Conservation (phyloP, 768 basidiomycete genomes). For the Leccinum incarnatum region DNA sequence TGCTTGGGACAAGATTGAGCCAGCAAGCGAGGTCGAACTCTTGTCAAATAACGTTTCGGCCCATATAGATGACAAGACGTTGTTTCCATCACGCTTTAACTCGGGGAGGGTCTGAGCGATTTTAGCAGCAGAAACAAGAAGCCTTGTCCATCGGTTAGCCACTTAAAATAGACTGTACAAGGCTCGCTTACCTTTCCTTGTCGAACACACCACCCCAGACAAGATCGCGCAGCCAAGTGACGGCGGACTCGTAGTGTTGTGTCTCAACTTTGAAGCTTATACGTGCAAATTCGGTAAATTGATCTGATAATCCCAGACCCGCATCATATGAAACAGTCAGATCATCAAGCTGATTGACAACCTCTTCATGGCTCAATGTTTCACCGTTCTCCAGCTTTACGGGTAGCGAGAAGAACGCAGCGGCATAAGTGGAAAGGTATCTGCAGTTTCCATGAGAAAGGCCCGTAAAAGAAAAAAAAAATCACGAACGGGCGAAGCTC, state of each 20-base stretch:
- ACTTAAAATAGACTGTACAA: background rate
- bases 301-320: slow-evolving; percentile 56
- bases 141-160: slow-evolving; percentile 39
- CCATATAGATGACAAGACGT: slow-evolving; percentile 72
- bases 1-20: slow-evolving; percentile 66
- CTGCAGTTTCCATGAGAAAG: slow-evolving; percentile 37
- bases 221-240: slow-evolving; percentile 84
- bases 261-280: slow-evolving; percentile 84
- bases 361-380: slow-evolving; percentile 78
- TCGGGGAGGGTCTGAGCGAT: slow-evolving; percentile 88
- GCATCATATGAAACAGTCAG: slow-evolving; percentile 87
- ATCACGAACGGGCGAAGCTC: slow-evolving; percentile 63
- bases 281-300: slow-evolving; percentile 73
- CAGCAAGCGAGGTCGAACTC: slow-evolving; percentile 65
- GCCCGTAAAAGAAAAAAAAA: slow-evolving; percentile 34
- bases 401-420: slow-evolving; percentile 87
- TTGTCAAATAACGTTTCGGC: slow-evolving; percentile 63
- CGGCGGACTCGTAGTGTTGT: slow-evolving; percentile 71
- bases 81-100: slow-evolving; percentile 84
- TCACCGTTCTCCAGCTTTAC: slow-evolving; percentile 69
- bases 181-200: slow-evolving; percentile 59
- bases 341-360: slow-evolving; percentile 85
- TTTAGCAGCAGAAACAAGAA: slow-evolving; percentile 84
- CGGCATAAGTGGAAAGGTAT: slow-evolving; percentile 73
- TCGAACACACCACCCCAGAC: slow-evolving; percentile 75